A percentile compares a stretch with the other conserved stretches of the same genome.
Conservation (phyloP, 441 rosid species). For the Pelargonium myrrhifolium region DNA sequence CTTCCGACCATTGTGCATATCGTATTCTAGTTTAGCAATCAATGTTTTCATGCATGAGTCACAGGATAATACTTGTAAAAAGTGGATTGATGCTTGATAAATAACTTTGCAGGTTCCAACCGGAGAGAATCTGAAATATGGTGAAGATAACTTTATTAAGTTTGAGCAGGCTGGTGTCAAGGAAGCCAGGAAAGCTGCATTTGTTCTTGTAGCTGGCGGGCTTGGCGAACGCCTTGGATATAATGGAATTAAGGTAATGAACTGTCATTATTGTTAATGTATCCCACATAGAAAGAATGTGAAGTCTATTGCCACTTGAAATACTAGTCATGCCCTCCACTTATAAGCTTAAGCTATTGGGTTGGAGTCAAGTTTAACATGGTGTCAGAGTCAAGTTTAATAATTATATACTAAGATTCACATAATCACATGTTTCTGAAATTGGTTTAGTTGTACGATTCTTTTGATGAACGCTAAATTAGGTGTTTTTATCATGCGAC, state of each 20-base stretch:
- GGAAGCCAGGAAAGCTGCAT: slow-evolving; percentile 81
- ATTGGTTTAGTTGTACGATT: not conserved
- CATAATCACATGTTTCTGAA: not conserved
- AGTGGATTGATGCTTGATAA: not conserved
- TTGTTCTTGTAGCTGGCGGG: slow-evolving; percentile 98
- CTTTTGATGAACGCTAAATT: not conserved
- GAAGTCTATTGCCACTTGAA: not conserved
- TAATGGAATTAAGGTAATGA: slow-evolving; percentile 84
- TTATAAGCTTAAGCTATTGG: no score
- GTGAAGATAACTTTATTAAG: slow-evolving; percentile 56
- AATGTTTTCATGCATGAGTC: not conserved
- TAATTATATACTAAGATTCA: not conserved
- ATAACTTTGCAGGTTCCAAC: slow-evolving; percentile 62
- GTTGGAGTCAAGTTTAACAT: no score
- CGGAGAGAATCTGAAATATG: slow-evolving; percentile 69
- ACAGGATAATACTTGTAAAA: not conserved
- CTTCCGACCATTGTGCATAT: not conserved
- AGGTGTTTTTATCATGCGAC: not conserved
- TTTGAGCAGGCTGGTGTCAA: slow-evolving; percentile 71
- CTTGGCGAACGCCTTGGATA: slow-evolving; percentile 98
- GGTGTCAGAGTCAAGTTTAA: no score
- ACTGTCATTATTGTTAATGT: not conserved
- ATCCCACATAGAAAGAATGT: not conserved
- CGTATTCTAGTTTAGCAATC: not conserved
- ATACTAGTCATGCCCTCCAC: not conserved